Conservation (phyloP, 495 filamentous ascomycete species). For the Emericellopsis terricola region DNA sequence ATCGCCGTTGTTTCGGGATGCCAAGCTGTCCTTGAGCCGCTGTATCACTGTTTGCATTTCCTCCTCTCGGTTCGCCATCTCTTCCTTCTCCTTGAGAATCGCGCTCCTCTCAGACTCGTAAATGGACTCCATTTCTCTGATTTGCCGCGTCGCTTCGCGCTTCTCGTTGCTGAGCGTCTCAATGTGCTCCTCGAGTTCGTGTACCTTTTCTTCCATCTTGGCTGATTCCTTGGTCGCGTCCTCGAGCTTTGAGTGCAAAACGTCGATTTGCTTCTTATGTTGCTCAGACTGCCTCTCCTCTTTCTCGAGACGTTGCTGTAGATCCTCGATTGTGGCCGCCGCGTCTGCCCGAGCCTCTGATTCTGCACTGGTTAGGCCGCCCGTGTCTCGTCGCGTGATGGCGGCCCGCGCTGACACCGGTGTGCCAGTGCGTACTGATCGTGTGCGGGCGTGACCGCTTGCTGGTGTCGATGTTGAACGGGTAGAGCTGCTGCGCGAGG, state of each 20-base stretch:
- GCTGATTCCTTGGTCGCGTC: constrained; percentile 70
- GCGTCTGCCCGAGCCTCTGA: constrained; percentile 45
- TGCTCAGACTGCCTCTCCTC: constrained; percentile 66
- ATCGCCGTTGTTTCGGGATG: constrained; percentile 46
- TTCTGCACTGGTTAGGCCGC: constrained; percentile 39
- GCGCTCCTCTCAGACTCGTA: constrained; percentile 79
- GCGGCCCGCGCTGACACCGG: constrained; percentile 55
- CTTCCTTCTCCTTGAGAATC: constrained; percentile 80
- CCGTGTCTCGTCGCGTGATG: constrained; percentile 40
- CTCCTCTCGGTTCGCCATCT: constrained; percentile 64
- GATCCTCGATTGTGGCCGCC: constrained; percentile 64
- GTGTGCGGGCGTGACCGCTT: constrained; percentile 20
- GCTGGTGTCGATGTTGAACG: constrained; percentile 21
- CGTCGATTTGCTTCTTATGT: constrained; percentile 64
- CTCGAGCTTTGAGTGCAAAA: constrained; percentile 71
- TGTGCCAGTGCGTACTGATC: constrained; percentile 33
- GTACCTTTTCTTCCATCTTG: constrained; percentile 66
- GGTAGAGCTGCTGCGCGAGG: constrained; percentile 11
- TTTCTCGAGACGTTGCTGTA: constrained; percentile 63
- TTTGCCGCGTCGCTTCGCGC: constrained; percentile 57
- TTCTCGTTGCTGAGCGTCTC: constrained; percentile 66
- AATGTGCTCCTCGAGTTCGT: constrained; percentile 66
- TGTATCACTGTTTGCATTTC: constrained; percentile 79
- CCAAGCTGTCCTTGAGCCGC: constrained; percentile 71
- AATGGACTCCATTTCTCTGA: constrained; percentile 72